phyloP scores from a whole-genome alignment of 225 moss, liverwort and hornwort species.

The Physcomitrium patens region DNA sequence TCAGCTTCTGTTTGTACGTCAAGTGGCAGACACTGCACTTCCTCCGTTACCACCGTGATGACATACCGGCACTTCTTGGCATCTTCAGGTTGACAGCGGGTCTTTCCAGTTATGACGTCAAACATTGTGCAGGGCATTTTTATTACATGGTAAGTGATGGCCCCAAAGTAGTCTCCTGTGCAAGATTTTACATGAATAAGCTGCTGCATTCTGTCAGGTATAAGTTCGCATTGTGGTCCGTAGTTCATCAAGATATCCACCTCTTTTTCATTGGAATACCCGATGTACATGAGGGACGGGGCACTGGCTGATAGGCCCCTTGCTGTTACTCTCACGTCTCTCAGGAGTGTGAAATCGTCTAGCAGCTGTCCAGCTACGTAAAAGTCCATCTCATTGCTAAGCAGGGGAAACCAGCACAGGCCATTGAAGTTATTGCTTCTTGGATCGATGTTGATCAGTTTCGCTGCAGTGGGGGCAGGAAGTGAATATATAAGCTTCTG shows the following conservation, averaged over 20 bases:
- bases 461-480: slow-evolving; percentile 20
- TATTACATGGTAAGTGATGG: slow-evolving; percentile 21
- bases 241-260: slow-evolving; percentile 18
- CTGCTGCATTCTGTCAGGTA: slow-evolving; percentile 8
- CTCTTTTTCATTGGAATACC: slow-evolving; percentile 16
- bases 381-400: slow-evolving; percentile 24
- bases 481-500: slow-evolving; percentile 22
- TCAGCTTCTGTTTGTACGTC: slow-evolving; percentile 13
- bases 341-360: slow-evolving; percentile 20
- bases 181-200: slow-evolving; percentile 22
- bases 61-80: slow-evolving; percentile 22
- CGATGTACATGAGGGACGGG: slow-evolving; percentile 22
- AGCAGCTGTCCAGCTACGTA: slow-evolving; percentile 24
- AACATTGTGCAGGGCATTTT: slow-evolving; percentile 25
- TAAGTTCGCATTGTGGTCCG: slow-evolving; percentile 9
- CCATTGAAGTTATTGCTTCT: slow-evolving; percentile 27
- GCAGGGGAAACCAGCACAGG: slow-evolving; percentile 26
- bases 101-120: slow-evolving; percentile 25
- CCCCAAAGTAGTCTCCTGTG: slow-evolving; percentile 9
- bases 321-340: slow-evolving; percentile 19
- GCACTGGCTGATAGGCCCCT: slow-evolving; percentile 27
- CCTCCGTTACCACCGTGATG: slow-evolving; percentile 22
- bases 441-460: slow-evolving; percentile 29
- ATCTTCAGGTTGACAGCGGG: slow-evolving; percentile 19
- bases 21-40: slow-evolving; percentile 14